Conservation (phyloP, 192 early-diverging fungal species). For the Phlyctochytrium bullatum region DNA sequence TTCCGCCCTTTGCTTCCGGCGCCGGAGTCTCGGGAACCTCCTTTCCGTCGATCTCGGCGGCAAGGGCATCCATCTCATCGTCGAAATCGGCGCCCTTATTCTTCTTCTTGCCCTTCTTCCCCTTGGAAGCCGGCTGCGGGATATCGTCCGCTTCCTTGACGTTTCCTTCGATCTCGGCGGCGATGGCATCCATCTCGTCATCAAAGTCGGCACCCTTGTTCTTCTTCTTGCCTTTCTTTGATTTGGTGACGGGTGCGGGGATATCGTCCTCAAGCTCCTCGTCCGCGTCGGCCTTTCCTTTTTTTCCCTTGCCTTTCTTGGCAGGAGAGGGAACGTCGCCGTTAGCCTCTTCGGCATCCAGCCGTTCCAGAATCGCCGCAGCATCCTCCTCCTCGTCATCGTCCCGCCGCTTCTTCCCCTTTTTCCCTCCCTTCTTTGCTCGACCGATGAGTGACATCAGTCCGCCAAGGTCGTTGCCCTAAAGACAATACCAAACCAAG, state of each 20-base stretch:
- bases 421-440: slow-evolving; percentile 39
- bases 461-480: slow-evolving; percentile 69
- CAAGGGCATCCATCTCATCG: slow-evolving; percentile 53
- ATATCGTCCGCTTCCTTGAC: slow-evolving; percentile 25
- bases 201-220: too few species aligned
- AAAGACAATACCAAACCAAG: slow-evolving; percentile 3
- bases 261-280: slow-evolving; percentile 3
- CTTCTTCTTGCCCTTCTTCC: slow-evolving; percentile 30
- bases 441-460: slow-evolving; percentile 58
- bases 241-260: too few species aligned
- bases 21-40: slow-evolving; percentile 35
- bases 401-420: slow-evolving; percentile 37
- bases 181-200: slow-evolving; percentile 35
- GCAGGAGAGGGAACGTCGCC: slow-evolving; percentile 54
- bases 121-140: background rate
- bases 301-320: slow-evolving; percentile 38
- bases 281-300: slow-evolving; percentile 18
- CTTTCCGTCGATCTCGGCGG: slow-evolving; percentile 44
- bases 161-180: slow-evolving; percentile 28
- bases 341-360: slow-evolving; percentile 39
- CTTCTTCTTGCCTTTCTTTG: slow-evolving; percentile 47
- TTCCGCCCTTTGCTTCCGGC: slow-evolving; percentile 3
- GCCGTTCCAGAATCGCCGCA: slow-evolving; percentile 34
- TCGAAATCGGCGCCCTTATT: slow-evolving; percentile 46
- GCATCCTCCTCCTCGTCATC: slow-evolving; percentile 46